Base-by-base conservation (phyloP, 2,329 filamentous ascomycete genomes). In the Neonectria faginata region DNA sequence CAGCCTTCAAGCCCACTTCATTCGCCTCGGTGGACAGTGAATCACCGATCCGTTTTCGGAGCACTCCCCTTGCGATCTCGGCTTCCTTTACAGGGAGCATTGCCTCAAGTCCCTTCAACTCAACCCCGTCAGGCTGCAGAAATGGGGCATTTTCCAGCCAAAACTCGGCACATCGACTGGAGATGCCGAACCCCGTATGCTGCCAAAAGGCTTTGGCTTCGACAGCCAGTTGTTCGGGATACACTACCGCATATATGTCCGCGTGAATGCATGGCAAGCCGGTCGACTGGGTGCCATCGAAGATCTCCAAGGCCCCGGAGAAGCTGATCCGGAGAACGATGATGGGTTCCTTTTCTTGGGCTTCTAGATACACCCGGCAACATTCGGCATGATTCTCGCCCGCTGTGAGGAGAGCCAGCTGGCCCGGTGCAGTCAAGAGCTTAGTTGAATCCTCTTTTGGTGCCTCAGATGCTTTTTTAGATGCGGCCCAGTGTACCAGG, bases 141-240 rank as follows among this genome's bases (percentile, higher is more conserved):
- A 73, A 74, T 1, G 64, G 58, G 0, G 74, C 70, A 10, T 71
- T 64, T 4, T 71, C 66, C 8, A 70, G 18, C 75, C 75, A 77
- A 31, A 65, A 68, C 3, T 44, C 41, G 2, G 75, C 75, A 31
- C 63, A 69, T 41, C 75, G 71, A 44, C 71, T 76, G n/a, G 74
- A 75, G 31, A 76, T 60, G 7, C 74, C 75, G 18, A 64, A 73
- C 0, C 74, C 75, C 0, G 75, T 72, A 52, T 77, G 74, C 18
- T 75, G 73, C 74, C 74, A 77, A 31, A 75, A 77, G 8, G 65
- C 66, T 47, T 74, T 74, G n/a, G 70, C 74, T 22, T 75, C 70
- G 4, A 27, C 47, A 2, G 53, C 62, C 11, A 75, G 20, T 2
- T 48, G 22, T 1, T 48, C 20, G 1, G 72, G 64, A 20, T 71